Percentiles rank a stretch among this genome's conserved stretches.
phyloP scores from a whole-genome alignment of 2,329 filamentous ascomycete genomes.

The Aaosphaeria arxii region DNA sequence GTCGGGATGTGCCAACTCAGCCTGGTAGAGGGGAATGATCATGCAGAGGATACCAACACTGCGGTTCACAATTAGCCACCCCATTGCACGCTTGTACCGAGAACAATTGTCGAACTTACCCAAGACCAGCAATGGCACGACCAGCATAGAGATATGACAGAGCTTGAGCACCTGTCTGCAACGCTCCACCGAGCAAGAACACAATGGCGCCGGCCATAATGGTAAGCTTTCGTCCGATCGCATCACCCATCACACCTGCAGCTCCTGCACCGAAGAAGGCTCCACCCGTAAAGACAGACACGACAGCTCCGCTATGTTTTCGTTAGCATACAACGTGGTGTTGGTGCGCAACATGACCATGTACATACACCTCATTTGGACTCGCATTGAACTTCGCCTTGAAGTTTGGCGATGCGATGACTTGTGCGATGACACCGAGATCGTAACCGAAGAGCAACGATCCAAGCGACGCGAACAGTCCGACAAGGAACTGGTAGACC shows the following conservation, averaged over 20 bases:
- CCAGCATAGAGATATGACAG: conserved; percentile 67
- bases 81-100: neutral
- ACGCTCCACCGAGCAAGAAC: conserved; percentile 68
- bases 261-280: conserved; percentile 68
- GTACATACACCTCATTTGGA: conserved; percentile 32
- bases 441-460: conserved; percentile 60
- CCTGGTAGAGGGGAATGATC: conserved; percentile 72
- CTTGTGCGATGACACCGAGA: conserved; percentile 59
- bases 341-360: neutral
- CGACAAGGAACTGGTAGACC: conserved; percentile 60
- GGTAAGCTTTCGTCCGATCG: conserved; percentile 66
- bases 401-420: conserved; percentile 48
- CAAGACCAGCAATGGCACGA: conserved; percentile 65
- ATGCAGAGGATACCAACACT: conserved; percentile 61
- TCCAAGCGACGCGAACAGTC: conserved; percentile 58
- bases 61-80: conserved; percentile 1
- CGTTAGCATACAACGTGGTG: neutral
- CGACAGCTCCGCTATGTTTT: conserved; percentile 61
- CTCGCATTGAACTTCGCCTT: conserved; percentile 38
- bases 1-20: conserved; percentile 73
- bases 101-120: conserved; percentile 42
- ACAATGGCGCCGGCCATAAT: conserved; percentile 69
- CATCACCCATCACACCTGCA: conserved; percentile 63
- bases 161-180: conserved; percentile 67
- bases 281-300: conserved; percentile 74